Conservation (phyloP, 768 basidiomycete genomes). For the Leccinum incarnatum region DNA sequence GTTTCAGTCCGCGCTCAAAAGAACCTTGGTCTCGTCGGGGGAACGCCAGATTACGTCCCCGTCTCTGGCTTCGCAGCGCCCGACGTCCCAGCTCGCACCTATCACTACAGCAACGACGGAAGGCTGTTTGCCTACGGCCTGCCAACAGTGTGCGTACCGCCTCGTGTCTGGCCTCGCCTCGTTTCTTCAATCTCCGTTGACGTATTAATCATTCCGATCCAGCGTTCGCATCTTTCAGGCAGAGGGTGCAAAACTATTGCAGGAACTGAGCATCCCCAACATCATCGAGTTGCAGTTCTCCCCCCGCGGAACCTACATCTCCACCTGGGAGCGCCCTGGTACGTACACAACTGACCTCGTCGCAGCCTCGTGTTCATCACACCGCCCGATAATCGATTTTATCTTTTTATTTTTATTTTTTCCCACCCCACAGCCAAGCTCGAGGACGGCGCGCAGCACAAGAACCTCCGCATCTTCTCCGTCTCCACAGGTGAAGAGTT, state of each 20-base stretch:
- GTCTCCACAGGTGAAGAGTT: too few species aligned
- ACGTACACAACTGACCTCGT: slow-evolving; percentile 22
- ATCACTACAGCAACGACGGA: slow-evolving; percentile 83
- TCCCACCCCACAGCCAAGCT: too few species aligned
- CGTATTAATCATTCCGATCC: slow-evolving; percentile 1
- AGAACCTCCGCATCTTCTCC: too few species aligned
- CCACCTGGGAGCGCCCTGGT: slow-evolving; percentile 93
- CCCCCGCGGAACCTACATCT: slow-evolving; percentile 88
- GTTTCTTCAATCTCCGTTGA: slow-evolving; percentile 10
- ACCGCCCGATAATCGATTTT: not conserved
- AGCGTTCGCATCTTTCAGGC: slow-evolving; percentile 80
- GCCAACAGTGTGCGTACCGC: slow-evolving; percentile 59
- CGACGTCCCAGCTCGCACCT: slow-evolving; percentile 70
- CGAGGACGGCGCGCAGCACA: too few species aligned
- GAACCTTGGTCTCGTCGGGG: slow-evolving; percentile 80
- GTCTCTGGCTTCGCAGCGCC: slow-evolving; percentile 63
- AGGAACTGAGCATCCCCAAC: slow-evolving; percentile 71
- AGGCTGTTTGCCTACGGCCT: slow-evolving; percentile 83
- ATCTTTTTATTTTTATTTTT: not conserved
- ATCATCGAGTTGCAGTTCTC: slow-evolving; percentile 88
- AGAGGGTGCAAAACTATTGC: slow-evolving; percentile 67
- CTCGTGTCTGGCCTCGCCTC: slow-evolving; percentile 13
- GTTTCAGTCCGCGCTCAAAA: slow-evolving; percentile 85
- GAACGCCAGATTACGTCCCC: slow-evolving; percentile 70
- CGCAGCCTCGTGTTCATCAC: slow-evolving; percentile 24